phyloP scores from a whole-genome alignment of 805 yeast species.

The Cyberlindnera galapagoensis region DNA sequence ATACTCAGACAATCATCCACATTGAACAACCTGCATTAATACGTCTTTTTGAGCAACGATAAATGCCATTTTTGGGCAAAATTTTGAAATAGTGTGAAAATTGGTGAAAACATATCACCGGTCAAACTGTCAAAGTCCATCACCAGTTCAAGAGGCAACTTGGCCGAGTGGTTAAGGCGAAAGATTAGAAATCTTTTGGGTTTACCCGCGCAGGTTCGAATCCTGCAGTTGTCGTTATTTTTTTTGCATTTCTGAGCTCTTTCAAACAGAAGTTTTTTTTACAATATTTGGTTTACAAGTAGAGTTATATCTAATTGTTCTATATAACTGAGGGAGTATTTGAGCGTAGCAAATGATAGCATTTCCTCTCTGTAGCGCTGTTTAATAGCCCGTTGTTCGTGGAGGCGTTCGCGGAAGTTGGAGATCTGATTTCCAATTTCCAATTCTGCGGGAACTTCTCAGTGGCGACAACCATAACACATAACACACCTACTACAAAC shows the following conservation, averaged over 20 bases:
- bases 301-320: too few species aligned
- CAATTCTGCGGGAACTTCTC: not conserved
- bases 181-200: slow-evolving; percentile 57
- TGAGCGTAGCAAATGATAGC: too few species aligned
- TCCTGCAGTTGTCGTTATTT: slow-evolving; percentile 61
- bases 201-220: slow-evolving; percentile 61
- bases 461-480: slow-evolving; percentile 1
- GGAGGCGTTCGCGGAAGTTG: not conserved
- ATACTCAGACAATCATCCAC: too few species aligned
- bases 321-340: too few species aligned
- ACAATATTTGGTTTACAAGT: not conserved
- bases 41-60: too few species aligned
- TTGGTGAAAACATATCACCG: too few species aligned
- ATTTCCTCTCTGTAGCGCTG: not conserved
- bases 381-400: not conserved
- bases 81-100: too few species aligned
- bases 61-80: too few species aligned
- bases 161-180: slow-evolving; percentile 68
- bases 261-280: not conserved
- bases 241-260: slow-evolving; percentile 1
- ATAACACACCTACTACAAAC: not conserved
- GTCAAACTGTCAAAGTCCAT: too few species aligned
- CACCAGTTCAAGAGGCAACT: slow-evolving; percentile 35
- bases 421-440: not conserved
- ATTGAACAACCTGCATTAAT: too few species aligned